phyloP scores from a whole-genome alignment of 805 yeast genomes.

The Saccharomycopsis lassenensis region DNA sequence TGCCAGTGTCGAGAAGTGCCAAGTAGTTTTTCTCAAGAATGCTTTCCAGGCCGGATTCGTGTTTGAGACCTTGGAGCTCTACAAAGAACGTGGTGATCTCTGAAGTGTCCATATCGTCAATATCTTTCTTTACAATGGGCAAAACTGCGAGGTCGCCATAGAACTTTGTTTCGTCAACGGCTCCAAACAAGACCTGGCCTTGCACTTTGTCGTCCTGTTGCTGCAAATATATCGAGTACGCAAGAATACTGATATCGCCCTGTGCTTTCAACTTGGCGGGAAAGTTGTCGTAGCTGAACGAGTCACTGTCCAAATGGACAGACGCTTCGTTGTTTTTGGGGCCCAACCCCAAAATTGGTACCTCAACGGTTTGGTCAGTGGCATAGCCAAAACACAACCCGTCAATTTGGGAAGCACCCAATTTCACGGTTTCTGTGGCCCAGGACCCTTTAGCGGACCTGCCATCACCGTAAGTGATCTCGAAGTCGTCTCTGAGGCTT shows the following conservation, averaged over 20 bases:
- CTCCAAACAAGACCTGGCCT: constrained; percentile 41
- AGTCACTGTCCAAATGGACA: constrained; percentile 16
- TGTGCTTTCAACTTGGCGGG: constrained; percentile 25
- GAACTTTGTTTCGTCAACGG: constrained; percentile 39
- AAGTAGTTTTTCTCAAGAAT: neutral
- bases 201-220: constrained; percentile 12
- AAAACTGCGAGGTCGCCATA: constrained; percentile 31
- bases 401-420: too few relatives aligned
- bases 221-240: constrained; percentile 37
- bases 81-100: constrained; percentile 18
- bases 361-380: constrained; percentile 2
- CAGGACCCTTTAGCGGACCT: constrained; percentile 39
- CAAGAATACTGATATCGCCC: constrained; percentile 29
- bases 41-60: neutral
- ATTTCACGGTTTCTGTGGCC: constrained; percentile 18
- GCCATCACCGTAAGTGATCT: constrained; percentile 36
- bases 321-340: neutral
- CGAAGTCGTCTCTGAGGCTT: constrained; percentile 20
- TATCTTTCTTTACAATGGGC: neutral
- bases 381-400: constrained; percentile 4
- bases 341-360: constrained; percentile 2
- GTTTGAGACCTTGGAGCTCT: neutral
- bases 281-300: constrained; percentile 18
- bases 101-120: neutral
- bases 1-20: constrained; percentile 46